These are phyloP conservation scores for Pseudogymnoascus destructans DNA, from an alignment of 2,329 filamentous ascomycete species.

Conservation along the genomic window DNA sequence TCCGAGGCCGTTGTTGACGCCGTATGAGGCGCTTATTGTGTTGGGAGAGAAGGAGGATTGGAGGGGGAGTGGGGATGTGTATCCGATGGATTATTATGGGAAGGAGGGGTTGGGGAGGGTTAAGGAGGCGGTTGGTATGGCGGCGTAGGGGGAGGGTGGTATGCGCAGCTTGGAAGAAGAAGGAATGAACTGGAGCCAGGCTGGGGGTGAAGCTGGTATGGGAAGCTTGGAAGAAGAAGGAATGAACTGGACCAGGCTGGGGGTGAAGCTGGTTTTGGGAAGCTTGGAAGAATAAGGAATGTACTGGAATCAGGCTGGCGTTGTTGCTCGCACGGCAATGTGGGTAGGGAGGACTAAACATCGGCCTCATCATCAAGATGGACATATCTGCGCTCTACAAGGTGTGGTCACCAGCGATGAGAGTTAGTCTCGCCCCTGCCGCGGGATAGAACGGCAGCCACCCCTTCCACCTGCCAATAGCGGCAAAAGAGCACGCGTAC, in stretches of 20 bases:
- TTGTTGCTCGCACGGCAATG: neutral
- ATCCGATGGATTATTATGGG: conserved; percentile 98
- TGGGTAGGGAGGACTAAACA: neutral
- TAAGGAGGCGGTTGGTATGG: neutral
- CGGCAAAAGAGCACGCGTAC: neutral
- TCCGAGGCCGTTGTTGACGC: conserved; percentile 72
- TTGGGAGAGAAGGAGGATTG: conserved; percentile 66
- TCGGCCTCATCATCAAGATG: neutral
- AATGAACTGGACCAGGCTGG: neutral
- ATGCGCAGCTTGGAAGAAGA: neutral
- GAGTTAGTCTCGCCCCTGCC: neutral
- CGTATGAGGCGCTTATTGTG: conserved; percentile 90
- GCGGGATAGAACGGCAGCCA: neutral
- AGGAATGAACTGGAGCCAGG: neutral
- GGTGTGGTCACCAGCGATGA: neutral
- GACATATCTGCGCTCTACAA: neutral
- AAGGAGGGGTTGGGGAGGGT: conserved; percentile 72
- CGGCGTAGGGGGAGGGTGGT: neutral
- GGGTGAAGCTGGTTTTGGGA: neutral
- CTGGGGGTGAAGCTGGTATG: neutral
- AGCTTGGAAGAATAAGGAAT: neutral
- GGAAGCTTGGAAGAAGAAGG: neutral
- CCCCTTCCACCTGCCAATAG: neutral
- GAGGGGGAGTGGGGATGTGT: conserved; percentile 50
- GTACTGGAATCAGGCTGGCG: neutral